Base-by-base conservation (phyloP, 169 alveolate species). In the Cyclospora cayetanensis region DNA sequence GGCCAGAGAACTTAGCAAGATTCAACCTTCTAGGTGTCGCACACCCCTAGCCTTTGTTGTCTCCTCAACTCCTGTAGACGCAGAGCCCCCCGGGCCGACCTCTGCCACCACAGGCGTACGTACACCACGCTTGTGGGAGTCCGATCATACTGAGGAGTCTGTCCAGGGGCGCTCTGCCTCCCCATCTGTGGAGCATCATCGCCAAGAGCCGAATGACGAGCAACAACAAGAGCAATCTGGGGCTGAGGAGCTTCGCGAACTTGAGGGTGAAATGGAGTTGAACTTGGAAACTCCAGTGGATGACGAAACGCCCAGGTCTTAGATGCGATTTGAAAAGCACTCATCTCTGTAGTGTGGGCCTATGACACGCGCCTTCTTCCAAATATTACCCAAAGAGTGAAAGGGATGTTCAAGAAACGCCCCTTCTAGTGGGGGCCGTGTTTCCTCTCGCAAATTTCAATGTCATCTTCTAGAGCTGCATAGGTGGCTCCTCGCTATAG, bases 131-230 rank as follows among this genome's bases (percentile, higher is more conserved):
- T 4, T 37, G 63, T 72, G 84, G 84, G 84, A 72, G 46, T 72
- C 84, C 4, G n/a, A n/a, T 22, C 84, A 72, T 18, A 34, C 63
- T 15, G 60, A 39, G 34, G 84, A 11, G 65, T 9, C 34, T 9
- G 60, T 46, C n/a, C 60, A 15, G 15, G 60, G 60, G n/a, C 84
- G 84, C 65, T 72, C 84, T 12, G 84, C 84, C 37, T 72, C 84
- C 41, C 84, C 84, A 15, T n/a, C 84, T 1, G 41, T 72, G 84
- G 37, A 37, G n/a, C 60, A 72, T 2, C 60, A 31, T 12, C 29
- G 50, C 1, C 80, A 68, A 50, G 52, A 31, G 46, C 35, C 29
- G 31, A n/a, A 29, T 35, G 42, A 63, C 42, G 46, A 68, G 80
- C 80, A 29, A 20, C 31, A 72, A 37, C 84, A 39, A 37, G 34